Evolutionary conservation across 495 filamentous ascomycete genomes (phyloP), one percentile per base, ranked within the genome.

Genomic region (Staphylotrichum tortipilum): DNA sequence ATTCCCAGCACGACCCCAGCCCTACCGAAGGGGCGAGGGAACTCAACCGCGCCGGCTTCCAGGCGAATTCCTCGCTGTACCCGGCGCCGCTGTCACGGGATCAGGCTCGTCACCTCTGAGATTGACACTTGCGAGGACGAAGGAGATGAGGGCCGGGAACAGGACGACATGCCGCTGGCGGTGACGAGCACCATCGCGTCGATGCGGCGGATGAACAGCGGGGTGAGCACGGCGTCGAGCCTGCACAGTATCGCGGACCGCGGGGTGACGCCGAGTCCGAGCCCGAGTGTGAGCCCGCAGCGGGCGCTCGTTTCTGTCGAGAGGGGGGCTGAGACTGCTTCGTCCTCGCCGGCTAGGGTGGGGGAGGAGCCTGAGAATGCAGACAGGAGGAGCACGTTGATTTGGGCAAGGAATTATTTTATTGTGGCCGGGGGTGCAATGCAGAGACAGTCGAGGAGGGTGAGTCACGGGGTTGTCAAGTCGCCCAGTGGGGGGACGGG

Each of bases 191-290:
- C 54, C 28, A 57, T 59, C 14, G 53, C 45, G 29, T 53, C 58
- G 29, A 50, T 64, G 3, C 47, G 59, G 10, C 59, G 59, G 46
- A 61, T 61, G 59, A 57, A 64, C 53, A 52, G 44, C 31, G 44
- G 42, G 7, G 22, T 62, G 23, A 57, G 56, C 59, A 44, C 33
- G 7, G 44, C 53, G 7, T 50, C 58, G 4, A 52, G 53, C 44
- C 31, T 52, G 39, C 29, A 11, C 23, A 54, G 55, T 34, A 33
- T 47, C 18, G 14, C 28, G 11, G 48, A 50, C 22, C 29, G 48
- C 26, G 17, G 15, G 10, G 11, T 21, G 15, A 34, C 17, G 15
- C n/a, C 23, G 8, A 47, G 21, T 22, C 34, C 34, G 35, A 46
- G 43, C 12, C 38, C 48, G 41, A 44, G 41, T 15, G 17, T 11